A percentile compares a stretch with the other conserved stretches of the same genome.
These are phyloP conservation scores for Lodderomyces parapsilosis DNA, from an alignment of 1,139 yeast species.

Conservation along the genomic window DNA sequence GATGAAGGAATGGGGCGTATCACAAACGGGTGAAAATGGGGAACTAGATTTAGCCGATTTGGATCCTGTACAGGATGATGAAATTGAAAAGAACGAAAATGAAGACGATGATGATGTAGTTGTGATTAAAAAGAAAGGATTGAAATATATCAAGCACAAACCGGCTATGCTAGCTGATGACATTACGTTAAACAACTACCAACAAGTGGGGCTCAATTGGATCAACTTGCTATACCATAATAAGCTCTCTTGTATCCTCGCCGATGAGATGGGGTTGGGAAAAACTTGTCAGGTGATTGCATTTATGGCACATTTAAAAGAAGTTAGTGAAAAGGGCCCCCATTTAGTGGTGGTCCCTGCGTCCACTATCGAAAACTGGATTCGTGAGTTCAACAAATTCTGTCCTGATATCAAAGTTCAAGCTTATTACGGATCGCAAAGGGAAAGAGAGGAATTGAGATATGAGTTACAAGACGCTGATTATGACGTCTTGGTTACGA, in stretches of 20 bases:
- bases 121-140: conserved; percentile 22
- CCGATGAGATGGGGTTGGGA: conserved; percentile 98
- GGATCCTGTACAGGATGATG: conserved; percentile 14
- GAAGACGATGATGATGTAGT: conserved; percentile 32
- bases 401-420: conserved; percentile 80
- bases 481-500: conserved; percentile 92
- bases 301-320: conserved; percentile 82
- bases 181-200: conserved; percentile 77
- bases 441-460: conserved; percentile 82
- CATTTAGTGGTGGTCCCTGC: conserved; percentile 94
- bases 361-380: conserved; percentile 95
- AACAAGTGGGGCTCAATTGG: conserved; percentile 97
- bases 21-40: conserved; percentile 68
- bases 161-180: conserved; percentile 67
- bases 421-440: conserved; percentile 89
- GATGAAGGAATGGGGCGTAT: conserved; percentile 85
- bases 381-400: conserved; percentile 87
- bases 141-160: conserved; percentile 62
- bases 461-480: conserved; percentile 59
- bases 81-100: conserved; percentile 27
- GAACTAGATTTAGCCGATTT: conserved; percentile 51
- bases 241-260: conserved; percentile 84
- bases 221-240: conserved; percentile 73
- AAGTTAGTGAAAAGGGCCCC: conserved; percentile 91
- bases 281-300: conserved; percentile 95